Percentiles rank a stretch among this genome's conserved stretches.
These are phyloP conservation scores for Leptodontidium sp. DNA, from an alignment of 2,329 filamentous ascomycete species.

Conservation along the genomic window DNA sequence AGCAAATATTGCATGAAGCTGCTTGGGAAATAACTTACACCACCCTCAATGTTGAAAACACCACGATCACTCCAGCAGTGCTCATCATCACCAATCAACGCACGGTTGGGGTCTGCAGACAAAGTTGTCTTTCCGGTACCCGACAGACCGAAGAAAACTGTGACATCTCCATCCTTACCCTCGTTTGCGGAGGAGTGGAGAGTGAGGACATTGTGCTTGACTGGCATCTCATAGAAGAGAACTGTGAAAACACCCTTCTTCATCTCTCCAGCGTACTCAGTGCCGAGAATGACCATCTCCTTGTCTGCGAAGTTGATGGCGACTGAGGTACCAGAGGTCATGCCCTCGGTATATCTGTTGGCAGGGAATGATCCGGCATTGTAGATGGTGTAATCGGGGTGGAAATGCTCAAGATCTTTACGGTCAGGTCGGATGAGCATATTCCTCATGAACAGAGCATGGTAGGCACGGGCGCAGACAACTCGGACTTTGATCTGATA, in stretches of 20 bases:
- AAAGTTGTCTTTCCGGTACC: constrained; percentile 99
- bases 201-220: constrained; percentile 98
- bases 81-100: constrained; percentile 97
- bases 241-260: constrained; percentile 99
- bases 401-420: constrained; percentile 96
- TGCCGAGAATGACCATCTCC: constrained; percentile 99
- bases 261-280: constrained; percentile 97
- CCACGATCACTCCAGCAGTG: constrained; percentile 98
- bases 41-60: constrained; percentile 99
- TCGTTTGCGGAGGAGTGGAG: constrained; percentile 99
- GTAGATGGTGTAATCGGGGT: constrained; percentile 99
- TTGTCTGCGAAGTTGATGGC: constrained; percentile 99
- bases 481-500: constrained; percentile 98
- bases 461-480: constrained; percentile 98
- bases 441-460: constrained; percentile 99
- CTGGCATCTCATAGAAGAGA: constrained; percentile 99
- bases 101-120: constrained; percentile 95
- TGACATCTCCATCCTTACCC: constrained; percentile 92
- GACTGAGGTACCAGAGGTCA: constrained; percentile 98
- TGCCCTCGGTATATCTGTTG: constrained; percentile 96
- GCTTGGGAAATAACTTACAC: constrained; percentile 50
- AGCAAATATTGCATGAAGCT: constrained; percentile 11
- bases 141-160: constrained; percentile 98
- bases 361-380: constrained; percentile 98
- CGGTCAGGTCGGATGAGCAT: constrained; percentile 96